Conservation (phyloP, 2,329 filamentous ascomycete species). For the Colletotrichum liaoningense region DNA sequence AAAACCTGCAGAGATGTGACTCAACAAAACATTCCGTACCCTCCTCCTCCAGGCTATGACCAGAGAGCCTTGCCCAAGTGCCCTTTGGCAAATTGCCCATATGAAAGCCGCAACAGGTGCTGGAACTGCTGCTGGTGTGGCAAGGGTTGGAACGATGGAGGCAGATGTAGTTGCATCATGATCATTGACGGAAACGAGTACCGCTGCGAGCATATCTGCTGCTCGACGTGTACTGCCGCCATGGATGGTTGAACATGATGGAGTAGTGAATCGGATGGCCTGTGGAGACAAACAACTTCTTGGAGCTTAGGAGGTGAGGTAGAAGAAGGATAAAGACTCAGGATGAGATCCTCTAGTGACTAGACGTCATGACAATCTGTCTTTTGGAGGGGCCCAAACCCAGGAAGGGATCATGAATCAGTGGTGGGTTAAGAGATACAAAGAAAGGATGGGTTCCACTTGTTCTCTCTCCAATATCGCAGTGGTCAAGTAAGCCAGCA, state of each 20-base stretch:
- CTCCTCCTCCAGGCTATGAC: slow-evolving; percentile 58
- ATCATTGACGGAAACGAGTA: slow-evolving; percentile 61
- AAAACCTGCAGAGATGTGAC: slow-evolving; percentile 57
- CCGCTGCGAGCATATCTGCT: slow-evolving; percentile 66
- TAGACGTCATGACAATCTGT: neutral
- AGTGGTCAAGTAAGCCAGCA: neutral
- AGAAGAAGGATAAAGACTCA: neutral
- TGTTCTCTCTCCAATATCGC: neutral
- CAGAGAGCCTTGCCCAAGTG: slow-evolving; percentile 50
- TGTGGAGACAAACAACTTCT: neutral
- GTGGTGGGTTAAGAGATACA: neutral
- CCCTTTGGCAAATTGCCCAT: slow-evolving; percentile 60
- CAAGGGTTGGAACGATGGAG: slow-evolving; percentile 61
- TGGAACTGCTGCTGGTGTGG: slow-evolving; percentile 70
- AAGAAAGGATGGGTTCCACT: neutral
- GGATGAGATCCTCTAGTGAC: neutral
- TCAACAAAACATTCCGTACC: slow-evolving; percentile 57
- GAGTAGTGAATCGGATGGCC: neutral
- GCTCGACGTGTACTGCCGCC: slow-evolving; percentile 59
- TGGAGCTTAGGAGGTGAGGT: neutral
- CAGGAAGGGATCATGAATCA: neutral
- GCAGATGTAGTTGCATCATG: slow-evolving; percentile 64
- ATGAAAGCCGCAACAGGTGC: slow-evolving; percentile 58
- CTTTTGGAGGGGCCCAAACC: neutral
- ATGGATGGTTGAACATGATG: slow-evolving; percentile 40